Evolutionary conservation across 2,329 filamentous ascomycete genomes (phyloP).

Genomic region (Bipolaris cookei): DNA sequence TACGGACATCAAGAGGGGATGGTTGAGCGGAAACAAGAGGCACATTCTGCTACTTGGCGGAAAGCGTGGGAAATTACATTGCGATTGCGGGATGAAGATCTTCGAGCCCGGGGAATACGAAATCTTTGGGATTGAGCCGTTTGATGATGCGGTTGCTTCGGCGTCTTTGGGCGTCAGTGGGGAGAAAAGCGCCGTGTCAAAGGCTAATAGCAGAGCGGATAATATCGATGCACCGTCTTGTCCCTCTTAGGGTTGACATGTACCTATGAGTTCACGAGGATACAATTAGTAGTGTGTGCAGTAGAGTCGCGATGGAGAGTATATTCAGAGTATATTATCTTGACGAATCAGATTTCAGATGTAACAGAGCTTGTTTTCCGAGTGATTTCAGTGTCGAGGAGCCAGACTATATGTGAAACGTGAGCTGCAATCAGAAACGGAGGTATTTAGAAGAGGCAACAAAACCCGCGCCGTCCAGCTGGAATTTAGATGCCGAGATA

Average conservation of each 20-base stretch:
- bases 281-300: not conserved
- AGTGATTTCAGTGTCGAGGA: not conserved
- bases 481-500: not conserved
- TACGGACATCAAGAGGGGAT: not conserved
- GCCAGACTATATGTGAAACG: not conserved
- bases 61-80: not conserved
- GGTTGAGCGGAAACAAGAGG: not conserved
- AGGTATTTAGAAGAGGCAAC: not conserved
- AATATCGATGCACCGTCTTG: not conserved
- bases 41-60: not conserved
- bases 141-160: not conserved
- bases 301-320: not conserved
- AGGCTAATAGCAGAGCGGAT: not conserved
- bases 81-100: slow-evolving; percentile 1
- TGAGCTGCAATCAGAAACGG: not conserved
- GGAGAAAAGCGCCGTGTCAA: not conserved
- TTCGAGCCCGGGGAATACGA: not conserved
- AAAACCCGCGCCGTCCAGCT: not conserved
- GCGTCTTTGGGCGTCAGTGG: not conserved
- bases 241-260: not conserved
- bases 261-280: not conserved
- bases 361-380: not conserved
- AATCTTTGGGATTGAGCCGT: not conserved
- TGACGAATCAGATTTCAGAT: not conserved
- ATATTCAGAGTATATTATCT: not conserved